These are phyloP conservation scores for Sporisorium sorghi DNA, from an alignment of 1,284 basidiomycete genomes.

Conservation along the genomic window DNA sequence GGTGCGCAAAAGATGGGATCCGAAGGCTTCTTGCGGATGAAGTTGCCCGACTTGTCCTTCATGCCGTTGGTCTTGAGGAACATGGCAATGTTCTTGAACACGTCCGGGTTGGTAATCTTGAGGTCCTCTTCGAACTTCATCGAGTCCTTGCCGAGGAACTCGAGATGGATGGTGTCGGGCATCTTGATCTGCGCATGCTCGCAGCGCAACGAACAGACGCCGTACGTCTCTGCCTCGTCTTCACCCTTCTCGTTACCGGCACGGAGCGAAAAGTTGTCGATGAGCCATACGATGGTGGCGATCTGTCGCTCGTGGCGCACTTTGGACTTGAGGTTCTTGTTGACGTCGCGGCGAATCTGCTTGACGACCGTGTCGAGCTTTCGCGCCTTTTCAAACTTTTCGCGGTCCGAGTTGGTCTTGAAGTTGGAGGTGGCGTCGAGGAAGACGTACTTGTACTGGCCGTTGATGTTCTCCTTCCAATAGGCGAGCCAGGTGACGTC, in stretches of 20 bases:
- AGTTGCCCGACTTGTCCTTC: slow-evolving; percentile 72
- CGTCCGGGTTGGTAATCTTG: slow-evolving; percentile 59
- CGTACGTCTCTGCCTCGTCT: slow-evolving; percentile 68
- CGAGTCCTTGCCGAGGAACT: slow-evolving; percentile 68
- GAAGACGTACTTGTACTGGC: slow-evolving; percentile 68
- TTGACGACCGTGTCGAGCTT: slow-evolving; percentile 65
- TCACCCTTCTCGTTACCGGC: slow-evolving; percentile 69
- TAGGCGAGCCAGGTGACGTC: slow-evolving; percentile 68
- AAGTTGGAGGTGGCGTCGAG: slow-evolving; percentile 66
- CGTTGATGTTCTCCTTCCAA: slow-evolving; percentile 69
- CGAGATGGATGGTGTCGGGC: slow-evolving; percentile 64
- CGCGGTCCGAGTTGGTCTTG: slow-evolving; percentile 68
- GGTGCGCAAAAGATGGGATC: slow-evolving; percentile 83
- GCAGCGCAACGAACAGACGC: slow-evolving; percentile 67
- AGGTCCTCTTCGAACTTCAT: slow-evolving; percentile 69
- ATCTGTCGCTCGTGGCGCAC: slow-evolving; percentile 64
- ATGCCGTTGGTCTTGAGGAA: slow-evolving; percentile 64
- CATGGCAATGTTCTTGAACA: slow-evolving; percentile 68
- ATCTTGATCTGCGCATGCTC: slow-evolving; percentile 65
- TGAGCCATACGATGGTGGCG: slow-evolving; percentile 69
- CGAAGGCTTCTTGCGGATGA: slow-evolving; percentile 85
- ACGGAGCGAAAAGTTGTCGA: slow-evolving; percentile 69
- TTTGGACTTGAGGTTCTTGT: slow-evolving; percentile 65
- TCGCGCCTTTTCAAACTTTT: slow-evolving; percentile 68
- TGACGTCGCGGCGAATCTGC: slow-evolving; percentile 61